phyloP scores from a whole-genome alignment of 768 basidiomycete species.

The Plicaturopsis crispa region DNA sequence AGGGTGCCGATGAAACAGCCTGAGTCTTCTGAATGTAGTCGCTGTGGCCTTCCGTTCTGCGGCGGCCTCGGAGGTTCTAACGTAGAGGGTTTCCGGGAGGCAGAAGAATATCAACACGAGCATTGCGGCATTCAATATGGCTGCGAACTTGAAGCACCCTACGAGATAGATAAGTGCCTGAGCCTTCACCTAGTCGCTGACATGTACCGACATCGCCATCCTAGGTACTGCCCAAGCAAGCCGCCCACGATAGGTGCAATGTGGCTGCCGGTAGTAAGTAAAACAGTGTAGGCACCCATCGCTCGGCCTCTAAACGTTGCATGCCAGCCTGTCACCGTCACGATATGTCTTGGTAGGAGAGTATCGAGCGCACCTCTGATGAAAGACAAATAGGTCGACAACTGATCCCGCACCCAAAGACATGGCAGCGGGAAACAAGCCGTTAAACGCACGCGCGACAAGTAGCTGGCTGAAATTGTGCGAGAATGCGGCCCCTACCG shows the following conservation, averaged over 20 bases:
- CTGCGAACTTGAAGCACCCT: conserved; percentile 13
- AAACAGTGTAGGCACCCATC: conserved; percentile 12
- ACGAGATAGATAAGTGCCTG: no score
- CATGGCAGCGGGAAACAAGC: conserved; percentile 27
- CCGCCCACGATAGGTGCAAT: conserved; percentile 10
- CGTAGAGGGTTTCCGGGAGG: conserved; percentile 9
- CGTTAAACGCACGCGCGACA: conserved; percentile 23
- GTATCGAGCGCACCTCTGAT: no score
- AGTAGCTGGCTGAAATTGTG: conserved; percentile 14
- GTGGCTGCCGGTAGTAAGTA: conserved; percentile 11
- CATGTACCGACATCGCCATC: no score
- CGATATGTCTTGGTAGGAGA: no score
- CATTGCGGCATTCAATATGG: conserved; percentile 10
- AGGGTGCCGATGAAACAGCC: no score
- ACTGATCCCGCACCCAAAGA: conserved; percentile 32
- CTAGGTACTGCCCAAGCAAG: conserved; percentile 8
- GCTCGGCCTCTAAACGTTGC: no score
- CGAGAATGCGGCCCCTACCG: conserved; percentile 23
- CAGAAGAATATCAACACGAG: conserved; percentile 13
- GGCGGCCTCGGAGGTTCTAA: no score
- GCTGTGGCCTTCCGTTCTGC: no score
- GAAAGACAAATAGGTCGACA: conserved; percentile 26
- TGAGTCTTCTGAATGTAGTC: no score
- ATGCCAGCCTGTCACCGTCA: no score
- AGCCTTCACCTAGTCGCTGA: no score